Evolutionary conservation across 2,329 filamentous ascomycete genomes (phyloP).

Genomic region (Colletotrichum spaethianum): DNA sequence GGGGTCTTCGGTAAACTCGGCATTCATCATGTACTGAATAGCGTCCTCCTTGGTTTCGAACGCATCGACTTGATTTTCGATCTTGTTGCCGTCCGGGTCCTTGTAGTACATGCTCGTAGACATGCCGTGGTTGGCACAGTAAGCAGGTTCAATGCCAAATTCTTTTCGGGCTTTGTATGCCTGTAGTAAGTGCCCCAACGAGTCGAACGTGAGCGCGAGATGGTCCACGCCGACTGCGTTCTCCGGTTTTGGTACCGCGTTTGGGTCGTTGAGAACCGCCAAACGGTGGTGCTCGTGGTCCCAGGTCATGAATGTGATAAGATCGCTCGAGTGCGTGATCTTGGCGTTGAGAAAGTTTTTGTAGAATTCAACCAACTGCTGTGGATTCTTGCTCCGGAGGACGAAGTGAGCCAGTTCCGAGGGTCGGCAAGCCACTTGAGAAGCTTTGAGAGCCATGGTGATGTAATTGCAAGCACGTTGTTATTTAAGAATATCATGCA

Average conservation of each 20-base stretch:
- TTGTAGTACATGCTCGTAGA: constrained; percentile 63
- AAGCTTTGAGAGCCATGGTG: constrained; percentile 18
- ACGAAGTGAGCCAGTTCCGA: constrained; percentile 35
- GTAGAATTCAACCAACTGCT: constrained; percentile 53
- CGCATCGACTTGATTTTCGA: constrained; percentile 63
- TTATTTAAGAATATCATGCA: neutral
- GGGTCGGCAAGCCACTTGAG: constrained; percentile 16
- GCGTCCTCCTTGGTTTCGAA: constrained; percentile 56
- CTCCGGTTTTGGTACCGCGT: constrained; percentile 42
- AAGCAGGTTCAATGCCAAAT: constrained; percentile 55
- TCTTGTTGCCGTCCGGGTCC: constrained; percentile 63
- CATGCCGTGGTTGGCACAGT: constrained; percentile 63
- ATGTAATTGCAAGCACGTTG: neutral
- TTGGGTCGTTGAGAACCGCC: constrained; percentile 53
- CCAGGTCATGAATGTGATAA: constrained; percentile 57
- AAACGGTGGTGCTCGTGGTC: constrained; percentile 65
- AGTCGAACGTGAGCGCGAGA: constrained; percentile 57
- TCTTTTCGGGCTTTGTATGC: constrained; percentile 55
- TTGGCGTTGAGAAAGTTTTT: constrained; percentile 53
- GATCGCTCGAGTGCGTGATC: constrained; percentile 45
- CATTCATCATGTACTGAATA: constrained; percentile 54
- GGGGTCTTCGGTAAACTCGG: constrained; percentile 57
- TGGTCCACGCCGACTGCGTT: constrained; percentile 55
- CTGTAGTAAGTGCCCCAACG: constrained; percentile 51
- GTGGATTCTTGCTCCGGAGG: constrained; percentile 16